Conservation (phyloP, 1,139 yeast species). For the Suhomyces chickasaworum region DNA sequence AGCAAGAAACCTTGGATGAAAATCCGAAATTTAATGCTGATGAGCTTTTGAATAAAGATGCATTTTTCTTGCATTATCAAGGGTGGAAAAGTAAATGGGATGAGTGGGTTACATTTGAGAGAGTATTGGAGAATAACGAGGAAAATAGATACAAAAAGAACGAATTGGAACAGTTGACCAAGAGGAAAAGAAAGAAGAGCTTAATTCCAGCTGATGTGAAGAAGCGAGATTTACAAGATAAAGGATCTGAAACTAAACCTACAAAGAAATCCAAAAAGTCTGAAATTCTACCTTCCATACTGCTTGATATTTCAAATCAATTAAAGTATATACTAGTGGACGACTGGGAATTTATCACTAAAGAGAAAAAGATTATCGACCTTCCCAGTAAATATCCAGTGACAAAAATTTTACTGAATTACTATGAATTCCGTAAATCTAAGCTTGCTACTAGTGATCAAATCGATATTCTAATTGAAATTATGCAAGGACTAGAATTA, state of each 20-base stretch:
- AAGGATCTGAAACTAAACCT: conserved; percentile 5
- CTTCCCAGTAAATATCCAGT: conserved; percentile 62
- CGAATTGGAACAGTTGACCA: conserved; percentile 53
- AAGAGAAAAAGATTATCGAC: conserved; percentile 66
- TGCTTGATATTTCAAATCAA: conserved; percentile 21
- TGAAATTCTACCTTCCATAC: conserved; percentile 8
- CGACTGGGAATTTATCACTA: conserved; percentile 92
- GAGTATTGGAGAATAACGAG: conserved; percentile 69
- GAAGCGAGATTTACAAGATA: conserved; percentile 10
- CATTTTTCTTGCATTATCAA: conserved; percentile 81
- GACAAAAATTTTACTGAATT: conserved; percentile 52
- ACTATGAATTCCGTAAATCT: conserved; percentile 32
- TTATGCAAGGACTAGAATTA: conserved; percentile 64
- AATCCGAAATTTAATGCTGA: conserved; percentile 38
- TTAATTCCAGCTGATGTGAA: conserved; percentile 9
- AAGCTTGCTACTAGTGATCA: conserved; percentile 31
- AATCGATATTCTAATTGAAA: conserved; percentile 61
- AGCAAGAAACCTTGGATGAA: conserved; percentile 30
- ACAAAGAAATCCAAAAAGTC: conserved; percentile 18
- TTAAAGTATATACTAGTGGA: conserved; percentile 76
- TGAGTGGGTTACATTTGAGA: conserved; percentile 82
- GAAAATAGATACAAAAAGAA: conserved; percentile 69
- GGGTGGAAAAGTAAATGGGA: conserved; percentile 98
- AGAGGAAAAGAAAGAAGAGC: conserved; percentile 18
- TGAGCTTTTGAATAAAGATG: conserved; percentile 38